Conservation (phyloP, 129 eudicot genomes). For the Tanacetum coccineum region DNA sequence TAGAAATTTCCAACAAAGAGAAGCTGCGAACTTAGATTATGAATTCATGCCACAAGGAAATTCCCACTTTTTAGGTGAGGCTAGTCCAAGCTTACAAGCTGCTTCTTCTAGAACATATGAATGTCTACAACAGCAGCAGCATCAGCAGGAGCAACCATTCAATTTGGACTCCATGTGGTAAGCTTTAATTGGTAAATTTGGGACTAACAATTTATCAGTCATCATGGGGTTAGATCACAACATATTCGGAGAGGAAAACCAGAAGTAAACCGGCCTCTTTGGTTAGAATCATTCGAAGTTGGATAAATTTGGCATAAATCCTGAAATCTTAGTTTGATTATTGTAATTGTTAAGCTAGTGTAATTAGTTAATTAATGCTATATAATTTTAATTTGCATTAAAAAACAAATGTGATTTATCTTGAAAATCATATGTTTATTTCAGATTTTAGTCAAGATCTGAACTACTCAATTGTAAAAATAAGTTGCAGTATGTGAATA, state of each 20-base stretch:
- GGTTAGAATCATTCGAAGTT: conserved; percentile 14
- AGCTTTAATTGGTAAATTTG: conserved; percentile 17
- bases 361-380: conserved; percentile 22
- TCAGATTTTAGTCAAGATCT: conserved; percentile 16
- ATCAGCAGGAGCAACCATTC: conserved; percentile 54
- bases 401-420: background rate
- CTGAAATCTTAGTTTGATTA: conserved; percentile 10
- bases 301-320: conserved; percentile 13
- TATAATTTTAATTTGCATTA: too few relatives aligned
- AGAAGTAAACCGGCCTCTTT: conserved; percentile 9
- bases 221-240: conserved; percentile 22
- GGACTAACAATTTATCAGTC: conserved; percentile 31
- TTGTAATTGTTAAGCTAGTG: conserved; percentile 22
- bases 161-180: conserved; percentile 86
- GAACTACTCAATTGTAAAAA: conserved; percentile 23
- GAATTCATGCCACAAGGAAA: conserved; percentile 51
- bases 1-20: conserved; percentile 51
- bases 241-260: conserved; percentile 8
- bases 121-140: conserved; percentile 33
- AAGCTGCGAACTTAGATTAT: conserved; percentile 33
- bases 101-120: conserved; percentile 46
- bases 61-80: conserved; percentile 35
- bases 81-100: conserved; percentile 35
- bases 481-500: conserved; percentile 9
- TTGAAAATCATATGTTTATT: conserved; percentile 16